These are phyloP conservation scores for Neoboletus subvelutipes DNA, from an alignment of 768 basidiomycete genomes.

Conservation along the genomic window DNA sequence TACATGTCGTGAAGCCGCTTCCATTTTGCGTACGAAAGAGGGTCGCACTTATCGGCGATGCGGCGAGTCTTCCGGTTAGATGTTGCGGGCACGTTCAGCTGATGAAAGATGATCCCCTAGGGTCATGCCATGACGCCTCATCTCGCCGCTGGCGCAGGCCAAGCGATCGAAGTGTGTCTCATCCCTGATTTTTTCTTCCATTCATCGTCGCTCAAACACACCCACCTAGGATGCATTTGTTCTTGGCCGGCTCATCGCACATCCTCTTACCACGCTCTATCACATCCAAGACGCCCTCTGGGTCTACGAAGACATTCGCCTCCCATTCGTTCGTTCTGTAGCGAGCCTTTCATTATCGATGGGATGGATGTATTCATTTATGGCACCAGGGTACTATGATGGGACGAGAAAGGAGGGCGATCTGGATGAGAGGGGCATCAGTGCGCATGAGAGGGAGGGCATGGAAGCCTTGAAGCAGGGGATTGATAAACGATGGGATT, in stretches of 20 bases:
- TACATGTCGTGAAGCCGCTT: slow-evolving; percentile 43
- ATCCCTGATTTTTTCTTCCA: background rate
- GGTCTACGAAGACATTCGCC: slow-evolving; percentile 11
- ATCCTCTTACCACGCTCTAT: slow-evolving; percentile 10
- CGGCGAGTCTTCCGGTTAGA: slow-evolving; percentile 29
- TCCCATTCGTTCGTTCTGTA: too few species aligned
- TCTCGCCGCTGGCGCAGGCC: slow-evolving; percentile 24
- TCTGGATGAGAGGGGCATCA: too few species aligned
- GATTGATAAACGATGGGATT: too few species aligned
- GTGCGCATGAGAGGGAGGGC: too few species aligned
- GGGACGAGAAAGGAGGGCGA: too few species aligned
- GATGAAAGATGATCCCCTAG: background rate
- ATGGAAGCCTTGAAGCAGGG: too few species aligned
- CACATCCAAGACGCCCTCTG: slow-evolving; percentile 5
- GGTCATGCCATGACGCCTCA: slow-evolving; percentile 28
- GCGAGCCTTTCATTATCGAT: too few species aligned
- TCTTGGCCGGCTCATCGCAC: slow-evolving; percentile 21
- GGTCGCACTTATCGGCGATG: slow-evolving; percentile 51
- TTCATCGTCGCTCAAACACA: background rate
- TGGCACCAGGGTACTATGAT: too few species aligned
- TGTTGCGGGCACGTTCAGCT: background rate
- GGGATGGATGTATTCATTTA: too few species aligned
- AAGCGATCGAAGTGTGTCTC: slow-evolving; percentile 24
- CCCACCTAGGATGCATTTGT: slow-evolving; percentile 23
- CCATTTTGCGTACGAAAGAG: slow-evolving; percentile 38